Evolutionary conservation across 2,329 filamentous ascomycete genomes (phyloP).

Genomic region (Neobulgaria alba): DNA sequence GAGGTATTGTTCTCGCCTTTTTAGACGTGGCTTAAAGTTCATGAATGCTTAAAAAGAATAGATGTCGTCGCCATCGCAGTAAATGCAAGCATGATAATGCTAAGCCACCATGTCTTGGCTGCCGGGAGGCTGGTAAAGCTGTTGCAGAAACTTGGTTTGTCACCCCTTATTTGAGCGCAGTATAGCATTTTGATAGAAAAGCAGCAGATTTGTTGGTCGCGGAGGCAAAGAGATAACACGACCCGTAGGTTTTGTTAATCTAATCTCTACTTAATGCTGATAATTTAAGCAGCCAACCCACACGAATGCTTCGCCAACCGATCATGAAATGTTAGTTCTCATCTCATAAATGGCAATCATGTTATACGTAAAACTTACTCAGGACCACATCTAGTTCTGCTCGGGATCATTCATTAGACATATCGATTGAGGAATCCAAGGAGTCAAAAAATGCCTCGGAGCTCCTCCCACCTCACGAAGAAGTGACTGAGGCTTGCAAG

Average conservation of each 20-base stretch:
- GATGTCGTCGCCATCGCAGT: neutral
- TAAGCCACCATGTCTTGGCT: neutral
- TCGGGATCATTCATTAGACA: too few relatives aligned
- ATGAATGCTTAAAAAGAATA: neutral
- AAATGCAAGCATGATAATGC: neutral
- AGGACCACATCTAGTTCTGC: too few relatives aligned
- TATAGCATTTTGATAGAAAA: too few relatives aligned
- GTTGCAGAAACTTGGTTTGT: neutral
- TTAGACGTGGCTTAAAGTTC: neutral
- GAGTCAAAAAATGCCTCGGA: neutral
- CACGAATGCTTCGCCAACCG: too few relatives aligned
- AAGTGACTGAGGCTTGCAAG: conserved; percentile 6
- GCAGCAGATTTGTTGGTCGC: neutral
- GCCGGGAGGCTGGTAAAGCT: neutral
- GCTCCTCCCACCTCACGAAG: conserved; percentile 5
- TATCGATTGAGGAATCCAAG: neutral
- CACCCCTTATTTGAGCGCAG: too few relatives aligned
- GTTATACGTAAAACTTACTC: too few relatives aligned
- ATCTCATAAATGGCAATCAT: too few relatives aligned
- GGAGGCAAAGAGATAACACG: neutral
- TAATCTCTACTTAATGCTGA: too few relatives aligned
- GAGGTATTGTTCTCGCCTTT: neutral
- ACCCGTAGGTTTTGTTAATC: too few relatives aligned
- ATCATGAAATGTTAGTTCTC: too few relatives aligned
- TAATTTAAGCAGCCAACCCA: too few relatives aligned